Evolutionary conservation across 305 asterid genomes (phyloP).

Genomic region (Fraxinus baroniana): DNA sequence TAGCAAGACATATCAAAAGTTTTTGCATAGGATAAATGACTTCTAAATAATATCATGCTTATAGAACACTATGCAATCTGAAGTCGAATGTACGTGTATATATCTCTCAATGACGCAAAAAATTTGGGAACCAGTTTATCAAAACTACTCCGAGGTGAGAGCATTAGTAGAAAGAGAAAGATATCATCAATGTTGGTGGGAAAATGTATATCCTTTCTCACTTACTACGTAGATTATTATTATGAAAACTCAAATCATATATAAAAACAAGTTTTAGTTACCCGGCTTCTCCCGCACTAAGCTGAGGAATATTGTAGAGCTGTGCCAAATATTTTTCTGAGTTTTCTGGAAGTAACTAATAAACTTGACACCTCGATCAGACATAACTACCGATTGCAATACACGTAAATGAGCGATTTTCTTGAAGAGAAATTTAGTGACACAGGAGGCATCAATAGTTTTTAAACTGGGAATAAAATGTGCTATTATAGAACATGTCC

Average conservation of each 20-base stretch:
- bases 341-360: background rate
- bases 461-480: background rate
- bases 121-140: background rate
- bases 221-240: background rate
- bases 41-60: background rate
- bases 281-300: background rate
- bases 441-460: background rate
- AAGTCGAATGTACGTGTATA: background rate
- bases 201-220: background rate
- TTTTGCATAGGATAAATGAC: background rate
- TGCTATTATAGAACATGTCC: background rate
- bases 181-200: background rate
- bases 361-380: background rate
- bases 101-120: background rate
- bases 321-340: background rate
- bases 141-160: background rate
- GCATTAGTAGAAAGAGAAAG: slow-evolving; percentile 1
- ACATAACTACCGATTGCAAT: background rate
- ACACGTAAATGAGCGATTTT: background rate
- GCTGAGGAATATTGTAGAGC: background rate
- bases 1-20: background rate
- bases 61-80: background rate
- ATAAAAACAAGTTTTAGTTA: background rate
- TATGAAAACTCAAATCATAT: background rate
- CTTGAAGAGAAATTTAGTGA: background rate